Evolutionary conservation across 805 yeast genomes (phyloP).

Genomic region (Metschnikowia shivogae): DNA sequence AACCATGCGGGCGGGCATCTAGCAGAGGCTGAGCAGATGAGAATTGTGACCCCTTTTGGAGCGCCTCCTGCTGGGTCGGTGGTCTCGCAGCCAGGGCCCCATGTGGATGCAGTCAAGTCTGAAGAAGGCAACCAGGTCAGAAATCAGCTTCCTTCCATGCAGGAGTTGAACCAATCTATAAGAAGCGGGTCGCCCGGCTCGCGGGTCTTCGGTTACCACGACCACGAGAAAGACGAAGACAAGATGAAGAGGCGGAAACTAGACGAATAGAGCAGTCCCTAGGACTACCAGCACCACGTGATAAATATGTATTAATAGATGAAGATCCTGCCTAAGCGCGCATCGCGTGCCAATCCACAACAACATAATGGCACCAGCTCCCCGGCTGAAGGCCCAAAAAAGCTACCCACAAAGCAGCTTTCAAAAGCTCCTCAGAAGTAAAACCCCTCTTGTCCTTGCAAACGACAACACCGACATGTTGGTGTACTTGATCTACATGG

Average conservation of each 20-base stretch:
- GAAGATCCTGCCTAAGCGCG: not conserved
- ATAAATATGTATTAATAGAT: not conserved
- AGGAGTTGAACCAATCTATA: constrained; percentile 33
- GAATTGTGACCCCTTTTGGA: not conserved
- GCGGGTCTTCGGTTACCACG: not conserved
- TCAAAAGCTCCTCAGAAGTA: constrained; percentile 6
- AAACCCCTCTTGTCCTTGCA: constrained; percentile 10
- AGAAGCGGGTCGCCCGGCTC: constrained; percentile 13
- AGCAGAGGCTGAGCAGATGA: constrained; percentile 1
- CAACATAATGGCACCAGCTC: constrained; percentile 5
- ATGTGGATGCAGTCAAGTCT: not conserved
- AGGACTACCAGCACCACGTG: not conserved
- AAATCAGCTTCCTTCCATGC: constrained; percentile 32
- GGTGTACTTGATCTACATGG: constrained; percentile 44
- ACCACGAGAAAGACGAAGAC: constrained; percentile 9
- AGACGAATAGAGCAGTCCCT: constrained; percentile 6
- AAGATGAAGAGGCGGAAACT: constrained; percentile 12
- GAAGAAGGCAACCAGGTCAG: constrained; percentile 7
- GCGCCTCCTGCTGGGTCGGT: constrained; percentile 2
- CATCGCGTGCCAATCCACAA: not conserved
- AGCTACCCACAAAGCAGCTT: constrained; percentile 13
- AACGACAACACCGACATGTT: constrained; percentile 42
- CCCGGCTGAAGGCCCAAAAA: not conserved
- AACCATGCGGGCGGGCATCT: not conserved
- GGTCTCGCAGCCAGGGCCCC: constrained; percentile 2